A percentile compares a stretch with the other conserved stretches of the same genome.
Conservation (phyloP, 1,284 basidiomycete genomes). For the Schizophyllum commune region DNA sequence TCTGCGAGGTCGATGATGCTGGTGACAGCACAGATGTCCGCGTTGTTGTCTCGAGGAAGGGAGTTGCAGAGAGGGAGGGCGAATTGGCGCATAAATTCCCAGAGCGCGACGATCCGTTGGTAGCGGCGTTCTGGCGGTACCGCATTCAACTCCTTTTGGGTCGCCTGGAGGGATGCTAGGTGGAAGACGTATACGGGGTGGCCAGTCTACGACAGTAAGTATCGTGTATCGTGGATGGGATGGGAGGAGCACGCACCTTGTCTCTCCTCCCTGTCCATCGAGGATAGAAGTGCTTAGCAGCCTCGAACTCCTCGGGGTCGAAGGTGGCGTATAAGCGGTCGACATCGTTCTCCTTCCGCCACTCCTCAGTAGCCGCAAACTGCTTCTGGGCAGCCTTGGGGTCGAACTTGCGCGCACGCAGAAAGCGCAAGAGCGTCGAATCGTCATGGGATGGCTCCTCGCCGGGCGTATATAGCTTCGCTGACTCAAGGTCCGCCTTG, state of each 20-base stretch:
- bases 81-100: conserved; percentile 3
- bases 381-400: conserved; percentile 58
- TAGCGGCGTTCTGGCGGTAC: conserved; percentile 48
- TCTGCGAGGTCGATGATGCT: conserved; percentile 69
- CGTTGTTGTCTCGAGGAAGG: conserved; percentile 21
- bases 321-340: conserved; percentile 55
- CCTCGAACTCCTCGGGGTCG: conserved; percentile 50
- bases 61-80: conserved; percentile 11
- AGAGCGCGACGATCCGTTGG: conserved; percentile 56
- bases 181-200: conserved; percentile 68
- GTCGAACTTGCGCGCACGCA: conserved; percentile 64
- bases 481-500: conserved; percentile 40
- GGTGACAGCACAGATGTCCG: conserved; percentile 54
- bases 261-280: conserved; percentile 74
- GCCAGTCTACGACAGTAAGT: conserved; percentile 29
- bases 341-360: conserved; percentile 57
- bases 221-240: not conserved
- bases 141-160: conserved; percentile 53
- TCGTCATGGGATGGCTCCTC: conserved; percentile 52
- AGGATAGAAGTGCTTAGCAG: conserved; percentile 58
- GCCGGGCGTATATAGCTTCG: conserved; percentile 42
- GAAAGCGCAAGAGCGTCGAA: conserved; percentile 65
- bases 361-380: conserved; percentile 55
- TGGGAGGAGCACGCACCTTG: conserved; percentile 36
- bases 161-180: conserved; percentile 44